Evolutionary conservation across 2,329 filamentous ascomycete species (phyloP).

Genomic region (Dothistroma septosporum): DNA sequence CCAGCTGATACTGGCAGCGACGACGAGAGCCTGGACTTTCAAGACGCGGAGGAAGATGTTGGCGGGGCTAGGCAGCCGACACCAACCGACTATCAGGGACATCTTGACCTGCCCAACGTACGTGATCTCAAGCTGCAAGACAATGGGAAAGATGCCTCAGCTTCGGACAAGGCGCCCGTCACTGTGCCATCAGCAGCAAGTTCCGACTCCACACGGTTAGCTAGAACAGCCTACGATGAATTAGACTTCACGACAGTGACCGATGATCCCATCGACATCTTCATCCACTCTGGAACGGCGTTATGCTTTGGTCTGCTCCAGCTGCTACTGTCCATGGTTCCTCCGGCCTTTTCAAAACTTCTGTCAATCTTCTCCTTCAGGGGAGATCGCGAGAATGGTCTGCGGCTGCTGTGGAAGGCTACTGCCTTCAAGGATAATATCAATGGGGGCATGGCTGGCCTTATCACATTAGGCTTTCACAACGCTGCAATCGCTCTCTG

Average conservation of each 20-base stretch:
- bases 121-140: constrained; percentile 28
- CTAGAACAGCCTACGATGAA: constrained; percentile 31
- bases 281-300: constrained; percentile 82
- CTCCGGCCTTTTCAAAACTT: constrained; percentile 81
- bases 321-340: constrained; percentile 86
- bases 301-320: constrained; percentile 86
- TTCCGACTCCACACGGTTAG: not conserved
- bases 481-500: constrained; percentile 81
- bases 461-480: constrained; percentile 80
- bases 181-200: not conserved
- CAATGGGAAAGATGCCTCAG: not conserved
- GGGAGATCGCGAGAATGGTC: constrained; percentile 77
- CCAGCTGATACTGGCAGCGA: constrained; percentile 19
- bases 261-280: constrained; percentile 70
- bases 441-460: constrained; percentile 83
- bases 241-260: constrained; percentile 62
- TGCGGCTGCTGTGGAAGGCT: constrained; percentile 85
- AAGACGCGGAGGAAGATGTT: constrained; percentile 52
- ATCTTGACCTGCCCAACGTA: constrained; percentile 36
- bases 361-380: constrained; percentile 86
- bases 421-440: constrained; percentile 74
- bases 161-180: not conserved
- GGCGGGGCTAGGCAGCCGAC: constrained; percentile 41
- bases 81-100: constrained; percentile 47
- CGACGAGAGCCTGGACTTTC: constrained; percentile 50